Evolutionary conservation across 768 basidiomycete genomes (phyloP).

Genomic region (Leucogyrophana mollusca): DNA sequence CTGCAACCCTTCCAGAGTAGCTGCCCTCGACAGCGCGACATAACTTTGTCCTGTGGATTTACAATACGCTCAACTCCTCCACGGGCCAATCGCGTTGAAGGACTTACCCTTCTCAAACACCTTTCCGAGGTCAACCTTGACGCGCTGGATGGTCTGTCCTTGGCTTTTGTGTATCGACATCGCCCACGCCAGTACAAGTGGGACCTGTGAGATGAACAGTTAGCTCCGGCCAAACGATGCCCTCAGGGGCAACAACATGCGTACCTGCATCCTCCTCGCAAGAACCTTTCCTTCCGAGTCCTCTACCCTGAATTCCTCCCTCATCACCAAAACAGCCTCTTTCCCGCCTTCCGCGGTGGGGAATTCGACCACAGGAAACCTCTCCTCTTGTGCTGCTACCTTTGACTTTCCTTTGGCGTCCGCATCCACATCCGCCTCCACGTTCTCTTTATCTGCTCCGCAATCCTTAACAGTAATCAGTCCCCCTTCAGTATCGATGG

Average conservation of each 20-base stretch:
- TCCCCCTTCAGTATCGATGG: slow-evolving; percentile 27
- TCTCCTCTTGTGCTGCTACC: slow-evolving; percentile 36
- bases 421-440: slow-evolving; percentile 17
- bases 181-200: slow-evolving; percentile 76
- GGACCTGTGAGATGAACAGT: slow-evolving; percentile 43
- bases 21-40: slow-evolving; percentile 51
- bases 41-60: slow-evolving; percentile 42
- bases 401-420: slow-evolving; percentile 22
- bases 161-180: slow-evolving; percentile 80
- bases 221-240: background rate
- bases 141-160: slow-evolving; percentile 67
- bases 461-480: slow-evolving; percentile 8
- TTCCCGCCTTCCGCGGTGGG: slow-evolving; percentile 37
- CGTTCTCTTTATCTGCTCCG: slow-evolving; percentile 35
- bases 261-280: slow-evolving; percentile 45
- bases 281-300: slow-evolving; percentile 49
- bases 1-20: slow-evolving; percentile 52
- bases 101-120: slow-evolving; percentile 59
- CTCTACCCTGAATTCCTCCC: slow-evolving; percentile 54
- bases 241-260: background rate
- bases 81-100: too few species aligned
- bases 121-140: slow-evolving; percentile 61
- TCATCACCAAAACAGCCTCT: slow-evolving; percentile 47
- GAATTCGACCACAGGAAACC: slow-evolving; percentile 48
- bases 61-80: background rate